Evolutionary conservation across 2,329 filamentous ascomycete genomes (phyloP).

Genomic region (Paracoccidioides lutzii): DNA sequence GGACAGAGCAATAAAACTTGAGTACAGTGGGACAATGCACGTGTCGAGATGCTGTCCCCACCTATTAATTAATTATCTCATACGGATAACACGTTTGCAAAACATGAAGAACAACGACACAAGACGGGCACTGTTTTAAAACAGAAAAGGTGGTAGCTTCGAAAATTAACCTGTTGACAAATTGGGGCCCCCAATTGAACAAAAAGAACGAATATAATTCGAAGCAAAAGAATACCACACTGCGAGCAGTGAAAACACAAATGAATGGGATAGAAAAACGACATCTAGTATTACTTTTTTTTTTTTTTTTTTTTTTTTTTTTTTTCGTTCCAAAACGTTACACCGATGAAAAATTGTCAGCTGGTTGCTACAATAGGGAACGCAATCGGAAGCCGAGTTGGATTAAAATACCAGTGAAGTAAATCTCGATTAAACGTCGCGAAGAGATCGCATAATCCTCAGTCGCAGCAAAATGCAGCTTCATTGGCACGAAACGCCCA

Average conservation of each 20-base stretch:
- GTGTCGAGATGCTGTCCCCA: no score
- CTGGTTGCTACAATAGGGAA: not conserved
- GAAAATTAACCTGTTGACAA: no score
- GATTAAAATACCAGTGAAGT: not conserved
- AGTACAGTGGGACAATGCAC: no score
- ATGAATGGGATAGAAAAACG: not conserved
- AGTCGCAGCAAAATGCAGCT: not conserved
- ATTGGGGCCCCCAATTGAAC: not conserved
- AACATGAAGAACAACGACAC: no score
- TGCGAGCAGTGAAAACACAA: not conserved
- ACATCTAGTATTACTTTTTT: not conserved
- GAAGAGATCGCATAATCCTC: not conserved
- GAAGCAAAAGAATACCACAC: not conserved
- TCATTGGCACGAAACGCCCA: not conserved
- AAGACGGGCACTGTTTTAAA: no score
- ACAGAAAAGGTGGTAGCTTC: no score
- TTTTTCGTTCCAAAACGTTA: not conserved
- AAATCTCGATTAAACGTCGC: not conserved
- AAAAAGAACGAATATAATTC: not conserved
- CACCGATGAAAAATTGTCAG: not conserved
- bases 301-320: not conserved
- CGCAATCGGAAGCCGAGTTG: not conserved
- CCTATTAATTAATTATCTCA: no score
- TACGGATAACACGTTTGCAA: no score
- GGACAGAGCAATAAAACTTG: no score